Percentiles rank a stretch among this genome's conserved stretches.
Evolutionary conservation across 2,329 filamentous ascomycete genomes (phyloP).

Genomic region (Knufia petricola): DNA sequence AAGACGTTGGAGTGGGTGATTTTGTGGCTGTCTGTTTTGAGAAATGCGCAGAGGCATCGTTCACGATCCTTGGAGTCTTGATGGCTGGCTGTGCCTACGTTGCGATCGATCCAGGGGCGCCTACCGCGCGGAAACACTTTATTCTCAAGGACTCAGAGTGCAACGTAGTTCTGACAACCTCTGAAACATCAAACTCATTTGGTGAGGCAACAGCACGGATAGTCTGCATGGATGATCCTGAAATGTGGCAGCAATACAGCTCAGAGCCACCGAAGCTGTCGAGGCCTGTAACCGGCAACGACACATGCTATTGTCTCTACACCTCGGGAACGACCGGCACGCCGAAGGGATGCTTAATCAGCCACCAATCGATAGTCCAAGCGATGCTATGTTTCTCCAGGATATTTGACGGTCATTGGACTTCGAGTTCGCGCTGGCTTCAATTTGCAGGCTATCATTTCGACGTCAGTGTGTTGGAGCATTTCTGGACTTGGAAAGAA

Average conservation of each 20-base stretch:
- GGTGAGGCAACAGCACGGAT: constrained; percentile 29
- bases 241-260: constrained; percentile 29
- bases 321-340: constrained; percentile 80
- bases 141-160: constrained; percentile 66
- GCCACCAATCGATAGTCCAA: constrained; percentile 79
- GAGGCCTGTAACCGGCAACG: constrained; percentile 36
- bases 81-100: constrained; percentile 77
- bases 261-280: constrained; percentile 27
- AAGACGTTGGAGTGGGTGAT: constrained; percentile 44
- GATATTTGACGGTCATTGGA: constrained; percentile 68
- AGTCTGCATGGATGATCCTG: constrained; percentile 38
- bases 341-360: constrained; percentile 80
- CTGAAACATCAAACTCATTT: constrained; percentile 34
- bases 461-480: constrained; percentile 84
- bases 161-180: constrained; percentile 51
- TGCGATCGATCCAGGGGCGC: constrained; percentile 67
- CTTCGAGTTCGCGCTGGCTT: constrained; percentile 64
- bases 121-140: constrained; percentile 62
- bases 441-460: constrained; percentile 95
- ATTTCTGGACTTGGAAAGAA: constrained; percentile 92
- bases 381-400: constrained; percentile 78
- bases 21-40: constrained; percentile 72
- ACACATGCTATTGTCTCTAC: constrained; percentile 74
- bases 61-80: constrained; percentile 69
- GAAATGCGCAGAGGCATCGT: constrained; percentile 76